These are phyloP conservation scores for Parasitella parasitica DNA, from an alignment of 371 early-diverging fungal species.

Conservation along the genomic window DNA sequence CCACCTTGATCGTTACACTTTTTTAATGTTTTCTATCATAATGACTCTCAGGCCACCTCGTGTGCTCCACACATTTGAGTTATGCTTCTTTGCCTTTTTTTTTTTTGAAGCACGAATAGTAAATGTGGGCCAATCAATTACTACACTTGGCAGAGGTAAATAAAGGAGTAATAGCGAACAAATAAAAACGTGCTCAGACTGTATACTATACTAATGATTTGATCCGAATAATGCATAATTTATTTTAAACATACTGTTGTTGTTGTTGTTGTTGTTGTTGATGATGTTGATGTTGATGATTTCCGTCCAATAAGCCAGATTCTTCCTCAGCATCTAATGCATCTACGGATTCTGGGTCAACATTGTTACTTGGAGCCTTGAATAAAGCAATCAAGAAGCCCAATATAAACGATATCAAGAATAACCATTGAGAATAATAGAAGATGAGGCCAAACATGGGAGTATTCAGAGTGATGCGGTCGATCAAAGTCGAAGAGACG, in stretches of 20 bases:
- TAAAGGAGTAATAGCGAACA: background rate
- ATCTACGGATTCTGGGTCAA: slow-evolving; percentile 10
- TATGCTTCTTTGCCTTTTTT: background rate
- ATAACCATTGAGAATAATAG: slow-evolving; percentile 55
- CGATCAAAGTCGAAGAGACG: slow-evolving; percentile 51
- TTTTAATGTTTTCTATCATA: background rate
- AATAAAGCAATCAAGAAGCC: slow-evolving; percentile 31
- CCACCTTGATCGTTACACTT: background rate
- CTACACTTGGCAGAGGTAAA: background rate
- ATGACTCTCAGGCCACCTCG: slow-evolving; percentile 11
- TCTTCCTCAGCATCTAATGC: slow-evolving; percentile 17
- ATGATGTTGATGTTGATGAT: background rate
- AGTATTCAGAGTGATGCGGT: slow-evolving; percentile 48
- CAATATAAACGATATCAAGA: slow-evolving; percentile 41
- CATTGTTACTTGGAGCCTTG: slow-evolving; percentile 17
- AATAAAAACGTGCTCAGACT: slow-evolving; percentile 4
- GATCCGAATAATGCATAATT: slow-evolving; percentile 1
- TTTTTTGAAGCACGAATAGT: background rate
- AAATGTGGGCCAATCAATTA: background rate
- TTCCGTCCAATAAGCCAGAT: slow-evolving; percentile 21
- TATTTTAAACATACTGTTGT: too few species aligned
- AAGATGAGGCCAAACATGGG: slow-evolving; percentile 57
- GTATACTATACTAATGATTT: background rate
- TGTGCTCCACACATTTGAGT: slow-evolving; percentile 9
- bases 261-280: background rate